Base-by-base conservation (phyloP, 768 basidiomycete genomes). In the Leucocoprinus birnbaumii region DNA sequence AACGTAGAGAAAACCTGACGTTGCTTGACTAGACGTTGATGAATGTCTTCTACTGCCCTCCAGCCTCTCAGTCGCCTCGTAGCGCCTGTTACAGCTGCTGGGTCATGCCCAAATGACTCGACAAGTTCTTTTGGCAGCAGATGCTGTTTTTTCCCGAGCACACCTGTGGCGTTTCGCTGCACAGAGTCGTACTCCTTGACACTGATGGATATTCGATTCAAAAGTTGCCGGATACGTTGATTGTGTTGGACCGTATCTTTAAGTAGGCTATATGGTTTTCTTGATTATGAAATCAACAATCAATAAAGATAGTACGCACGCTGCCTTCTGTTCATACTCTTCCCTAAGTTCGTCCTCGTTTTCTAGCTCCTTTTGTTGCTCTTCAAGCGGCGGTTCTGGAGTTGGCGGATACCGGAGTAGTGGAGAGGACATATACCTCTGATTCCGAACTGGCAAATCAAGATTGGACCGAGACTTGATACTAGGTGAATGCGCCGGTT, bases 31-130 rank as follows among this genome's bases (percentile, higher is more conserved):
- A 91, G 71, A 40, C 87, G 83, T 24, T 74, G 63, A 62, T 89
- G 76, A 51, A 90, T 87, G 55, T 92, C 87, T 55, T 92, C 89
- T 14, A 90, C 86, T 1, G 85, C 87, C 57, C 78, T 74, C 85
- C 86, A 91, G 9, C 88, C 82, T 48, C 71, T 73, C 25, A 78
- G 74, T 41, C 79, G 74, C 45, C 84, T 79, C 0, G 89, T 88
- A 5, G 78, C 70, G 16, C 86, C 79, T 2, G 83, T 87, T 18
- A 90, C 83, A n/a, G 85, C 83, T 2, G 87, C 82, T 46, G 89
- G 89, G 64, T 92, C 89, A 56, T 88, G 87, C 35, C 78, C 80
- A 62, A 90, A 83, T 2, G 88, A 85, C 47, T 91, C 89, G 35
- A 89, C 67, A 6, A 91, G 74, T 19, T 89, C 86, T 59, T 73